Conservation (phyloP, 306 rosid genomes). For the Nissolia schottii region DNA sequence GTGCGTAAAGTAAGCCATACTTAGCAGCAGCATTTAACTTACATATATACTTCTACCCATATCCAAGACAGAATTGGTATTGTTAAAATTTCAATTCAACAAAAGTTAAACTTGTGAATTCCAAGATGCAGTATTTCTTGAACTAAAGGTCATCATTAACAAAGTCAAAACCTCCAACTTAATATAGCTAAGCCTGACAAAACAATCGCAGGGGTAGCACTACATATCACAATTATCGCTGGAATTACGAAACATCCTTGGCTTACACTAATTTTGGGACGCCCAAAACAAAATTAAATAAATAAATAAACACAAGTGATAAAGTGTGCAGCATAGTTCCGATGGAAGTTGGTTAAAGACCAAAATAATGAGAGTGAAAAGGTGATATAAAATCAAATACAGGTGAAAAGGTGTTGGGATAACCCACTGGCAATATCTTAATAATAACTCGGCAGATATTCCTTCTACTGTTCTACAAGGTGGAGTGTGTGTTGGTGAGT, state of each 20-base stretch:
- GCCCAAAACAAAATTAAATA: neutral
- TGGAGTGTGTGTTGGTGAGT: neutral
- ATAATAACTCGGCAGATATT: neutral
- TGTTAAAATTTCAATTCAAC: neutral
- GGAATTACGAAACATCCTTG: neutral
- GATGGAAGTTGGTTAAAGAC: neutral
- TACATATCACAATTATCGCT: neutral
- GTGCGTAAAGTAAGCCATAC: neutral
- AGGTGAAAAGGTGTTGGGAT: neutral
- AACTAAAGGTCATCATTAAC: neutral
- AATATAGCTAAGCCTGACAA: neutral
- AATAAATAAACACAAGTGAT: neutral
- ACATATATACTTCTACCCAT: neutral
- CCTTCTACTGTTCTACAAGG: neutral
- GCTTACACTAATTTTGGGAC: neutral
- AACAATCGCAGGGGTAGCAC: neutral
- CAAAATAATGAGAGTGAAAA: neutral
- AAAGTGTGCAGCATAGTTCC: too few relatives aligned
- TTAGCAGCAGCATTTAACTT: neutral
- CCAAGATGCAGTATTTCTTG: neutral
- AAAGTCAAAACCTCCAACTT: neutral
- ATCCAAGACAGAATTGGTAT: neutral
- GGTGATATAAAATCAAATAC: neutral
- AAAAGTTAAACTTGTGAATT: neutral
- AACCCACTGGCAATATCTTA: neutral